A percentile compares a stretch with the other conserved stretches of the same genome.
Evolutionary conservation across 352 stramenopile species (phyloP).

Genomic region (Pythium sp.): DNA sequence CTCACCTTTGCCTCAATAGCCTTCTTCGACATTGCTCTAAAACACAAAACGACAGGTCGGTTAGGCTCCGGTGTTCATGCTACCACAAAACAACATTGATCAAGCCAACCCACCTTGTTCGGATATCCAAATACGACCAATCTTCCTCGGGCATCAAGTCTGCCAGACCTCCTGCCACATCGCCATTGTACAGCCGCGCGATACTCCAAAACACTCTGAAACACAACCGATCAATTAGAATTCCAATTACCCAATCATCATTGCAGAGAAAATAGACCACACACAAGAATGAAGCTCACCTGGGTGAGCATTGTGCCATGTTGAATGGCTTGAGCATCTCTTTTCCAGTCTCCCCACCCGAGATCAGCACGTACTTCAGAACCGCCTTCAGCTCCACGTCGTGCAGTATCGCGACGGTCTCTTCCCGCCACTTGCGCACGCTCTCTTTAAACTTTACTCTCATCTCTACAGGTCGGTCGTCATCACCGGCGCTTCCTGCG

Average conservation of each 20-base stretch:
- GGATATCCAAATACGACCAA: slow-evolving; percentile 80
- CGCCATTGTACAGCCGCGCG: slow-evolving; percentile 69
- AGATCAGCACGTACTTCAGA: slow-evolving; percentile 84
- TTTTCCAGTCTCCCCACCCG: slow-evolving; percentile 65
- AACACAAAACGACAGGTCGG: background rate
- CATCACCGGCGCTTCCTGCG: slow-evolving; percentile 11
- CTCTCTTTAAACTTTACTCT: slow-evolving; percentile 77
- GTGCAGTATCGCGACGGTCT: slow-evolving; percentile 67
- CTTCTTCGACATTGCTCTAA: slow-evolving; percentile 69
- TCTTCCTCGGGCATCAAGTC: slow-evolving; percentile 76
- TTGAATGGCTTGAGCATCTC: slow-evolving; percentile 92
- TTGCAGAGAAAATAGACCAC: background rate
- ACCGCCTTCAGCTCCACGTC: slow-evolving; percentile 60
- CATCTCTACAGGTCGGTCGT: slow-evolving; percentile 35
- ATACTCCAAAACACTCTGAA: slow-evolving; percentile 84
- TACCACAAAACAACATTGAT: background rate
- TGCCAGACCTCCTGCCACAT: slow-evolving; percentile 62
- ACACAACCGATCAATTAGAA: background rate
- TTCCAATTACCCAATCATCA: background rate
- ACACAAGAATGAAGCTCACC: slow-evolving; percentile 27
- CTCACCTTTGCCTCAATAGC: slow-evolving; percentile 74
- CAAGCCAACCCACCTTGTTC: slow-evolving; percentile 39
- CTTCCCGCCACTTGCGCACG: slow-evolving; percentile 79
- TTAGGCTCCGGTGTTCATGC: background rate
- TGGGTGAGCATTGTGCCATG: slow-evolving; percentile 81